A percentile compares a stretch with the other conserved stretches of the same genome.
These are phyloP conservation scores for Cercophora sp. DNA, from an alignment of 495 filamentous ascomycete genomes.

Conservation along the genomic window DNA sequence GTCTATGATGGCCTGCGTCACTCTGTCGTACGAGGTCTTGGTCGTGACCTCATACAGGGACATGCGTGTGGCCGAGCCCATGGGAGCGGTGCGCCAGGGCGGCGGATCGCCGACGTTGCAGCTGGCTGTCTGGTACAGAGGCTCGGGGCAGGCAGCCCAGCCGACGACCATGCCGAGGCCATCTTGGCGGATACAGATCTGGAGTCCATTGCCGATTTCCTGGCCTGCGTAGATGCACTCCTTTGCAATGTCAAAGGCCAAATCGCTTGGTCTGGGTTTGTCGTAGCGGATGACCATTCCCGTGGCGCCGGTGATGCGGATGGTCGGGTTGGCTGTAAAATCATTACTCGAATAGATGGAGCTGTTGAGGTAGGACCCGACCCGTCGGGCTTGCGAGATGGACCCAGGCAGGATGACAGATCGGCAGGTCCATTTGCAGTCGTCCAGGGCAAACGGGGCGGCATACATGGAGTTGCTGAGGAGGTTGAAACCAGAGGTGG, in stretches of 20 bases:
- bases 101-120: constrained; percentile 1
- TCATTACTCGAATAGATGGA: constrained; percentile 8
- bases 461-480: constrained; percentile 13
- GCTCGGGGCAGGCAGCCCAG: constrained; percentile 17
- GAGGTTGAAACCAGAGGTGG: constrained; percentile 5
- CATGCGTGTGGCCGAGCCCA: constrained; percentile 10
- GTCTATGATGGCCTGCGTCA: constrained; percentile 12
- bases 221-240: constrained; percentile 15
- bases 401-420: constrained; percentile 13
- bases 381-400: constrained; percentile 1
- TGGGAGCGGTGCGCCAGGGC: constrained; percentile 7
- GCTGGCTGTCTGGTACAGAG: neutral
- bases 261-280: neutral
- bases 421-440: constrained; percentile 1
- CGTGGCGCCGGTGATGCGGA: constrained; percentile 13
- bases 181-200: constrained; percentile 16
- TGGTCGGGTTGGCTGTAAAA: constrained; percentile 3
- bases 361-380: constrained; percentile 11
- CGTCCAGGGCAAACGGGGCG: constrained; percentile 1
- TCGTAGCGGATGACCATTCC: constrained; percentile 14
- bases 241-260: neutral
- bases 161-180: constrained; percentile 4
- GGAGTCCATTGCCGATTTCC: constrained; percentile 12
- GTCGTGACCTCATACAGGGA: constrained; percentile 3
- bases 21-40: constrained; percentile 12